Evolutionary conservation across 2,329 filamentous ascomycete genomes (phyloP), one percentile per base, ranked within the genome.

Genomic region (Colletotrichum gigasporum): DNA sequence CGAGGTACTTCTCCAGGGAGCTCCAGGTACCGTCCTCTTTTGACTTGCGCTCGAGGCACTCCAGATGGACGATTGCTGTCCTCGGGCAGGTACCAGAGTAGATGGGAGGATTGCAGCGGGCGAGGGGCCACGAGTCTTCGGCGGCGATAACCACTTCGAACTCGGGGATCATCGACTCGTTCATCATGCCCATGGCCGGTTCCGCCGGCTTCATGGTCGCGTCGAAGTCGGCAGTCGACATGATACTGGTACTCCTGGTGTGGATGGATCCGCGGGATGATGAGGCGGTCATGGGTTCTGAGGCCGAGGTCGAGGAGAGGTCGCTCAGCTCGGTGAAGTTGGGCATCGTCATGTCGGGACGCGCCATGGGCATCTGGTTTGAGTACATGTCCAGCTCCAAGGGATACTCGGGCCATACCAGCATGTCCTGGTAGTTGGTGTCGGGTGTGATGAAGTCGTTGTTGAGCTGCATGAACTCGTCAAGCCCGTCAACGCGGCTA

Each of bases 61-160:
- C 82, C 0, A 86, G 75, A 63, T 86, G 83, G 22, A 83, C 76
- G 32, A 84, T 82, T 4, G 82, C 82, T 7, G 83, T 85, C 4
- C 80, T 77, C 0, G 81, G 82, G 52, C 83, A 85, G 1, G 75
- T 71, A 2, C 75, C 79, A 0, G 82, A 81, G 66, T 76, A 82
- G 11, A 78, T 73, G 2, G 77, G 78, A 1, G 79, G 80, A 60
- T 82, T 85, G 70, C 84, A 85, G 16, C 82, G 77, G 3, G 83
- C 83, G 28, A 86, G 69, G 11, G 83, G 83, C 84, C 83, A 86
- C 1, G 79, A 80, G 2, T 77, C 77, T 67, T 85, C 83, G 1
- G 82, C 79, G 1, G 79, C 79, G 11, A 84, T 75, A 12, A 85
- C 78, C 1, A 79, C 80, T 45, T 82, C 78, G 39, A 82, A 82